Evolutionary conservation across 768 basidiomycete genomes (phyloP), one percentile per base, ranked within the genome.

Genomic region (Suillus luteus): DNA sequence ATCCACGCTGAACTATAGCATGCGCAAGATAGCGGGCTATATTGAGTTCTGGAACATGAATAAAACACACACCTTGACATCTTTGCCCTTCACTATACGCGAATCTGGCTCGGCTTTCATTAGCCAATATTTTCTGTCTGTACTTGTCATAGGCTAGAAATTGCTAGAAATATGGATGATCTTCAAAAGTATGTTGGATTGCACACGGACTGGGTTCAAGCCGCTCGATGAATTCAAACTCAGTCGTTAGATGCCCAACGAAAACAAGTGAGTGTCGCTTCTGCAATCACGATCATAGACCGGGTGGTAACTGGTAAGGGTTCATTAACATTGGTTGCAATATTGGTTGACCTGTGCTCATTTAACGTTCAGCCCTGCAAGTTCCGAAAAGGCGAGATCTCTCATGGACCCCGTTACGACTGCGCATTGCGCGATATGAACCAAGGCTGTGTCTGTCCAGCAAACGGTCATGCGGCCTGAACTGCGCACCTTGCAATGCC

Each of bases 41-140:
- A 27, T 43, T 54, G 40, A 65, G 46, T 33, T 12, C 24, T 37
- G 41, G n/a, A 60, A 24, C 9, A 17, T 11, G n/a, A 24, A 52
- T 22, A 41, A 43, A 31, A 35, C 59, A 61, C 76, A 54, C 67
- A 81, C 92, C 82, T 91, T 93, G 67, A 95, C 91, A 66, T 95
- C 93, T 68, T 89, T 91, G 51, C 92, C 93, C 73, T 93, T 95
- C 49, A 92, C 90, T 54, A 93, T 70, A 61, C 92, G 88, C 17
- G 91, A 85, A 65, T 94, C 89, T 10, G 93, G 93, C 73, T 94
- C 93, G 4, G 93, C 93, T 75, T 95, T 94, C 76, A 93, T 83
- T 27, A 95, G 82, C 91, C 92, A 95, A 67, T 72, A 69, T 41
- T 70, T 78, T 55, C 9, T 65, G 27, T 19, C 17, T 3, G 64